These are phyloP conservation scores for Spencermartinsiella europaea DNA, from an alignment of 805 yeast genomes.

Conservation along the genomic window DNA sequence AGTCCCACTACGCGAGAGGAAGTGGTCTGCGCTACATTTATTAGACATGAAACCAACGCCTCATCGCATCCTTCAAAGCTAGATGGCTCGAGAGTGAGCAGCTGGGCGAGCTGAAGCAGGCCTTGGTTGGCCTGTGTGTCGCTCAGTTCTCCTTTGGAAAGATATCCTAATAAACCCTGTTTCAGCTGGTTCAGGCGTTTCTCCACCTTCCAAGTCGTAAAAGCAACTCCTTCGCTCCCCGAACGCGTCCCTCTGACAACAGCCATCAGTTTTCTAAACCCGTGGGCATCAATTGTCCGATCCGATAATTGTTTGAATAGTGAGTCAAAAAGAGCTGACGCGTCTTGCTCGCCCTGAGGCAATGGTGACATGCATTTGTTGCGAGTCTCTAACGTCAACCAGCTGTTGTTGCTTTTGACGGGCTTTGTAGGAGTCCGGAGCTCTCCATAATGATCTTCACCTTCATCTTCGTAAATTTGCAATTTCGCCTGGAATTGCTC, in stretches of 20 bases:
- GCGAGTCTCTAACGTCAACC: slow-evolving; percentile 17
- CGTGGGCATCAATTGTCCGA: slow-evolving; percentile 19
- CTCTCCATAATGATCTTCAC: neutral
- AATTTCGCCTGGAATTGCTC: slow-evolving; percentile 7
- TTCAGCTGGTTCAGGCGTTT: slow-evolving; percentile 12
- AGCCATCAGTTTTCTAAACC: slow-evolving; percentile 20
- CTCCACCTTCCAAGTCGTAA: slow-evolving; percentile 17
- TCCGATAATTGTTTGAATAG: slow-evolving; percentile 17
- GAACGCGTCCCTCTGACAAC: slow-evolving; percentile 15
- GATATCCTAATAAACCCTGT: slow-evolving; percentile 12
- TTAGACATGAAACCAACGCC: slow-evolving; percentile 14
- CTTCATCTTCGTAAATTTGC: slow-evolving; percentile 18
- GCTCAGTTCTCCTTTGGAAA: slow-evolving; percentile 5
- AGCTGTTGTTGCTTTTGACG: slow-evolving; percentile 7
- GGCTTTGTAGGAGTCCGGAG: slow-evolving; percentile 14
- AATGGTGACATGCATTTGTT: slow-evolving; percentile 16
- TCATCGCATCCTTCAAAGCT: slow-evolving; percentile 15
- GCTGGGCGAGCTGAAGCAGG: slow-evolving; percentile 18
- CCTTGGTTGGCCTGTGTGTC: slow-evolving; percentile 20
- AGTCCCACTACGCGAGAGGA: slow-evolving; percentile 12
- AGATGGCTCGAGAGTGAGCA: slow-evolving; percentile 14
- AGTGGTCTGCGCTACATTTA: slow-evolving; percentile 9
- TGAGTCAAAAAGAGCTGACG: slow-evolving; percentile 15
- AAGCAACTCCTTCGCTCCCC: slow-evolving; percentile 8
- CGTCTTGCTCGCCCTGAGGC: slow-evolving; percentile 16